Evolutionary conservation across 768 basidiomycete genomes (phyloP), one percentile per base, ranked within the genome.

Genomic region (Ephemerocybe angulata): DNA sequence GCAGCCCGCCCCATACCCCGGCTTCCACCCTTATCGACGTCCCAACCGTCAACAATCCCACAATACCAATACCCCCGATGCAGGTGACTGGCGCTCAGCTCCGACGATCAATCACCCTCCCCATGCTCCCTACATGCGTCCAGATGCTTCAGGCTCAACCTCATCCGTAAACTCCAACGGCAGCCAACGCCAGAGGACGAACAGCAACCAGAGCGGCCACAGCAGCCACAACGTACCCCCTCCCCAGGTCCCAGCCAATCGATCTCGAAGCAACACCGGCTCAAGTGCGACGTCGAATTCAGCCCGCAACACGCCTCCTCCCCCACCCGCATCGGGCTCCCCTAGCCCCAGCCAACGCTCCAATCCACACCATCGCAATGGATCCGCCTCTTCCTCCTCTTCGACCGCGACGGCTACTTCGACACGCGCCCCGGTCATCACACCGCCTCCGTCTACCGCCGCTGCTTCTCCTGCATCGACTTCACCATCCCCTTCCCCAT

Each of bases 11-110:
- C 79, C 76, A 54, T 75, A 75, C 63, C 75, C 76, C 31, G 89
- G 87, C 25, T 92, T 84, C 66, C 89, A 91, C 67, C 90, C 90
- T 52, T 91, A 91, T 76, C 86, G 89, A 53, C 82, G 89, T 13
- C 88, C 88, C 21, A 76, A 69, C 62, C 76, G 79, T 25, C 79
- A 79, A 62, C 71, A 71, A 30, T 72, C 75, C 21, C 63, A 67
- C 69, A 69, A 63, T 49, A 60, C 59, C 54, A 61, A 56, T 59
- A 57, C 51, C 56, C 50, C 40, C 59, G 63, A 64, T 29, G 52
- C 44, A 27, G 25, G 60, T 42, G 85, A 87, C 52, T 81, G 84
- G 80, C 80, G 82, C 50, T 63, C 74, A 30, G 64, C 19, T 47
- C 29, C 28, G 33, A 35, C 60, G 53, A 60, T 59, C 22, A 63